Evolutionary conservation across 2,329 filamentous ascomycete species (phyloP), one percentile per base, ranked within the genome.

Genomic region (Dactylellina sp.): DNA sequence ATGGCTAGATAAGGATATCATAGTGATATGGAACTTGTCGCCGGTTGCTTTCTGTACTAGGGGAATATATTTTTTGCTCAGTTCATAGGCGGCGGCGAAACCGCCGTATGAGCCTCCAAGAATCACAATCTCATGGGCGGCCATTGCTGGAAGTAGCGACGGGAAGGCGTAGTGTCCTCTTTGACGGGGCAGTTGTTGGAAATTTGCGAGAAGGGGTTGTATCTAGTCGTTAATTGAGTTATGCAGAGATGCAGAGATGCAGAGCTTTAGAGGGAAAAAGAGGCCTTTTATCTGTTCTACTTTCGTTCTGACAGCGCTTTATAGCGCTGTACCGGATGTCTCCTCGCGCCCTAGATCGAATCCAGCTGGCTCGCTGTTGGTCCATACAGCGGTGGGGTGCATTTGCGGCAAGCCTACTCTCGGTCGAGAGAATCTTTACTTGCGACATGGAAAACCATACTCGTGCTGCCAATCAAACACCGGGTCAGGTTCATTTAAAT

Each of bases 1-100:
- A 39, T 75, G 71, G 9, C 24, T 52, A 7, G 71, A 75, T n/a
- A 68, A 16, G 0, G 71, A 75, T 44, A 75, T 66, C 62, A 75
- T 52, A n/a, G 71, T 75, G 9, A 68, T 24, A 28, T 68, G 71
- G 24, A 62, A 75, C 9, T 62, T 75, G 32, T 75, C 47, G 39
- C 57, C 52, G 1, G 62, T 75, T 2, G 20, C 35, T 16, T 75
- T 75, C 22, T 47, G 53, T 20, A 68, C 35, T 2, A 24, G 42
- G 12, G 71, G 63, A 3, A 75, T 66, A 16, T 68, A 55, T 57
- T 62, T 75, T 28, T 75, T 75, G 49, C 50, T 35, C 25, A 75
- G 71, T 1, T 66, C 63, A 18, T 75, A 47, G 35, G 71, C 35
- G 16, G 62, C 37, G 7, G 32, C 56, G 11, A 75, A 40, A 0